phyloP scores from a whole-genome alignment of 257 asterid genomes.

The Linderniella brevidens region DNA sequence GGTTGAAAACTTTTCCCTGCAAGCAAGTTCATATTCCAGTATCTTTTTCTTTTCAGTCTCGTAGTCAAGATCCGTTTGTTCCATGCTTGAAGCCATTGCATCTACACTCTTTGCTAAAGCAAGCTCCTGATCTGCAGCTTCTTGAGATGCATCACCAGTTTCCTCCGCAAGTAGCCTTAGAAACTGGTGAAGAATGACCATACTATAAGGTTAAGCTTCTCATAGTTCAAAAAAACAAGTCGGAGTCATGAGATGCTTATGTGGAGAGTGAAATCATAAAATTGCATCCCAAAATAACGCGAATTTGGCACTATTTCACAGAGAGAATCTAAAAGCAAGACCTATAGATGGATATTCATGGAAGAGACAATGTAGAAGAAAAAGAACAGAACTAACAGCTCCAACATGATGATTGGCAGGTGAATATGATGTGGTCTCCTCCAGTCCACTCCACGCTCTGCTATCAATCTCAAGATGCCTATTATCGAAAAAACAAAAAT shows the following conservation, averaged over 20 bases:
- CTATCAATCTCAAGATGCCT: constrained; percentile 66
- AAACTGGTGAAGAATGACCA: constrained; percentile 29
- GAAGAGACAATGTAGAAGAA: neutral
- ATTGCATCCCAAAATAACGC: too few species aligned
- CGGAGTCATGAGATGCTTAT: too few species aligned
- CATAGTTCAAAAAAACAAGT: constrained; percentile 4
- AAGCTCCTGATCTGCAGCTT: constrained; percentile 33
- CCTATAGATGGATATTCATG: too few species aligned
- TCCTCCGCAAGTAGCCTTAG: constrained; percentile 61
- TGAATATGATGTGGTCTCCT: constrained; percentile 48
- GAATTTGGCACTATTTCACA: too few species aligned
- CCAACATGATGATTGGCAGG: constrained; percentile 55
- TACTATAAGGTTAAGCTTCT: constrained; percentile 1
- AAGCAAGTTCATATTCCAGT: constrained; percentile 40
- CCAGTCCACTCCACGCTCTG: constrained; percentile 62
- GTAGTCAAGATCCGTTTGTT: constrained; percentile 24
- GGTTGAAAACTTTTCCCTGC: constrained; percentile 43
- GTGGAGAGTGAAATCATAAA: neutral
- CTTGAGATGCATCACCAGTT: constrained; percentile 28
- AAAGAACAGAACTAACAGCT: constrained; percentile 32
- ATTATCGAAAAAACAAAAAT: neutral
- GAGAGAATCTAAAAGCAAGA: too few species aligned
- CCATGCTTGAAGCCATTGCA: constrained; percentile 58
- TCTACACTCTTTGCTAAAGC: constrained; percentile 47
- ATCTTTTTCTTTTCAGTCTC: constrained; percentile 51